Percentiles rank a stretch among this genome's conserved stretches.
Evolutionary conservation across 1,139 yeast genomes (phyloP).

Genomic region (Geotrichum phurueaensis): DNA sequence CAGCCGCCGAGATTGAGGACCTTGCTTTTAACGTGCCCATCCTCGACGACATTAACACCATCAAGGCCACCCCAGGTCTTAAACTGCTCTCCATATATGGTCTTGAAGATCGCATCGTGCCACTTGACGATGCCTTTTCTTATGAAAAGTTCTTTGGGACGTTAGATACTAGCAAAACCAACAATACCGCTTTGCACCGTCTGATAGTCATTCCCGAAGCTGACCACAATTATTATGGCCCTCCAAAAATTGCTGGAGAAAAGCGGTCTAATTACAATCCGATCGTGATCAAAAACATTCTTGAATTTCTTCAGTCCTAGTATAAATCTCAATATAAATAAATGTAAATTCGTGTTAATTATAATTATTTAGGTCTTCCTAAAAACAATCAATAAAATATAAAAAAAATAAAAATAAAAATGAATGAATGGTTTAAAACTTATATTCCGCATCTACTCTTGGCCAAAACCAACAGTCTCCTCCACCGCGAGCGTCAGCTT

Average conservation of each 20-base stretch:
- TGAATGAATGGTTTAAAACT: neutral
- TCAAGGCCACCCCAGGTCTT: neutral
- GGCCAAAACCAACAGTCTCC: slow-evolving; percentile 94
- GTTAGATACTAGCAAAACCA: neutral
- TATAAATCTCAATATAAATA: neutral
- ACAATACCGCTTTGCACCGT: neutral
- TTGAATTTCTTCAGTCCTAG: neutral
- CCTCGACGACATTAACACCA: slow-evolving; percentile 1
- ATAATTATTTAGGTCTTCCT: neutral
- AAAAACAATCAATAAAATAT: neutral
- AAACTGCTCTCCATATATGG: slow-evolving; percentile 13
- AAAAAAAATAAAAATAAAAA: neutral
- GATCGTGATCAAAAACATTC: slow-evolving; percentile 8
- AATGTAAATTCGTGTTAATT: neutral
- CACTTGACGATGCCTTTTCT: slow-evolving; percentile 11
- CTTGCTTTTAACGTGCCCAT: slow-evolving; percentile 5
- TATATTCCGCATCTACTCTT: slow-evolving; percentile 49
- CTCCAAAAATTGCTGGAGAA: slow-evolving; percentile 12
- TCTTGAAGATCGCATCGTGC: slow-evolving; percentile 12
- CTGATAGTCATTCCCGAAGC: slow-evolving; percentile 14
- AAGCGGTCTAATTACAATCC: slow-evolving; percentile 17
- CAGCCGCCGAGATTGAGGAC: slow-evolving; percentile 11
- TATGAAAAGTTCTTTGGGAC: slow-evolving; percentile 3
- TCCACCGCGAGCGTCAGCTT: slow-evolving; percentile 84
- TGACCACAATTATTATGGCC: slow-evolving; percentile 18